A percentile compares a stretch with the other conserved stretches of the same genome.
Conservation (phyloP, 495 filamentous ascomycete genomes). For the Neurospora sp. region DNA sequence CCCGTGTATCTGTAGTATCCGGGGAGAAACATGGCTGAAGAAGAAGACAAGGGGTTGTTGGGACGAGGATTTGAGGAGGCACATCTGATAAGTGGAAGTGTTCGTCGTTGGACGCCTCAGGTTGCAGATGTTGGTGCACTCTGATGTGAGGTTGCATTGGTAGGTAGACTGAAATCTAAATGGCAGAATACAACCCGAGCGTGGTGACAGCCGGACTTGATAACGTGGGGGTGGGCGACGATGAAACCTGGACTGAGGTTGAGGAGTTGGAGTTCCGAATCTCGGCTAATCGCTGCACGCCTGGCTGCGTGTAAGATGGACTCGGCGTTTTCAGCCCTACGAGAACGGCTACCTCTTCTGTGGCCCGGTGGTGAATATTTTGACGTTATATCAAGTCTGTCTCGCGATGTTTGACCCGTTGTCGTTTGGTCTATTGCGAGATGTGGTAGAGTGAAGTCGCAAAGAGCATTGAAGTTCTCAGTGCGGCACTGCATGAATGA, state of each 20-base stretch:
- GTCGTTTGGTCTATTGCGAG: neutral
- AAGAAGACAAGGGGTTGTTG: neutral
- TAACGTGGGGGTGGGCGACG: neutral
- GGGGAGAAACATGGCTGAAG: neutral
- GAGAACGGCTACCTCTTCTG: neutral
- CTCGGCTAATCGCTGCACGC: neutral
- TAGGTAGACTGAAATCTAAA: neutral
- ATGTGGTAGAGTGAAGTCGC: neutral
- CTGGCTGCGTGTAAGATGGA: neutral
- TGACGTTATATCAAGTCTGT: neutral
- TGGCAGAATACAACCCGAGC: neutral
- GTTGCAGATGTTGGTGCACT: neutral
- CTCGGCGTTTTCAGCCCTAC: neutral
- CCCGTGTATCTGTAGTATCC: neutral
- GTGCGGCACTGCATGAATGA: neutral
- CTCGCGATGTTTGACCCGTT: neutral
- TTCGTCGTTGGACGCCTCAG: neutral
- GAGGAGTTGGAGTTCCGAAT: neutral
- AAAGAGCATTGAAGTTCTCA: neutral
- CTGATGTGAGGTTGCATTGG: neutral
- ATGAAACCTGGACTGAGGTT: neutral
- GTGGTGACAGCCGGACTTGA: neutral
- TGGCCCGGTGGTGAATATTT: neutral
- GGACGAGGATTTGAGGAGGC: neutral
- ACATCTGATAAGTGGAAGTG: neutral